Evolutionary conservation across 139 green algal species (phyloP).

Genomic region (Zygnema circumcarinatum): DNA sequence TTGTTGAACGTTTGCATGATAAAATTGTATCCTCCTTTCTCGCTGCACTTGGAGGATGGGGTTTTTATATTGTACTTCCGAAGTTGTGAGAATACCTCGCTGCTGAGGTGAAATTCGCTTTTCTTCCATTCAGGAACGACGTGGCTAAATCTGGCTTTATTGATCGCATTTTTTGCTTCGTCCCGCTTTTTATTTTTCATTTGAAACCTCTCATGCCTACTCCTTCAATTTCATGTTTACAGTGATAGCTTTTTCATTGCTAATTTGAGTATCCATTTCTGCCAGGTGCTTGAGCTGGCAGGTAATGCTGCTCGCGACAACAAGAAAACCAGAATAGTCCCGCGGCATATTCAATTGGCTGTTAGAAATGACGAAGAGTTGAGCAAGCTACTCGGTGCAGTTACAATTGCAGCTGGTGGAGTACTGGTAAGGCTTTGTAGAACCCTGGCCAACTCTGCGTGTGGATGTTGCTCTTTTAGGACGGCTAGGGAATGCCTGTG

Average conservation of each 20-base stretch:
- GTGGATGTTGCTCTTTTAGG: slow-evolving; percentile 67
- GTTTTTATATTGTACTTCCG: too few species aligned
- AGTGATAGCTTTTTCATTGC: not conserved
- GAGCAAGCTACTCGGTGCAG: slow-evolving; percentile 59
- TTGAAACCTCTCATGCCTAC: not conserved
- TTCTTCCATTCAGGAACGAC: too few species aligned
- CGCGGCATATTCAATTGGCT: slow-evolving; percentile 63
- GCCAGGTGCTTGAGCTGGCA: slow-evolving; percentile 81
- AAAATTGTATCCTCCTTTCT: not conserved
- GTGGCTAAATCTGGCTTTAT: not conserved
- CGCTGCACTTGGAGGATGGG: too few species aligned
- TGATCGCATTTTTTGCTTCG: not conserved
- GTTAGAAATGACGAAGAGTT: slow-evolving; percentile 66
- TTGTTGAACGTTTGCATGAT: not conserved
- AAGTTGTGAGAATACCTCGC: too few species aligned
- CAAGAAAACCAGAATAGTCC: slow-evolving; percentile 89
- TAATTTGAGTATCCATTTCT: not conserved
- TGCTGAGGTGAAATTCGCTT: too few species aligned
- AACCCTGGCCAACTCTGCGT: slow-evolving; percentile 77
- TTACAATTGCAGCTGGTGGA: slow-evolving; percentile 81
- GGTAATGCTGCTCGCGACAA: slow-evolving; percentile 91
- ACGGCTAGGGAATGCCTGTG: too few species aligned
- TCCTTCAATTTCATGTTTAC: too few species aligned
- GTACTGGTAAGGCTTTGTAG: slow-evolving; percentile 64
- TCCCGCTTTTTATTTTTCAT: not conserved